Conservation (phyloP, 1,284 basidiomycete species). For the Ceraceosorus guamensis region DNA sequence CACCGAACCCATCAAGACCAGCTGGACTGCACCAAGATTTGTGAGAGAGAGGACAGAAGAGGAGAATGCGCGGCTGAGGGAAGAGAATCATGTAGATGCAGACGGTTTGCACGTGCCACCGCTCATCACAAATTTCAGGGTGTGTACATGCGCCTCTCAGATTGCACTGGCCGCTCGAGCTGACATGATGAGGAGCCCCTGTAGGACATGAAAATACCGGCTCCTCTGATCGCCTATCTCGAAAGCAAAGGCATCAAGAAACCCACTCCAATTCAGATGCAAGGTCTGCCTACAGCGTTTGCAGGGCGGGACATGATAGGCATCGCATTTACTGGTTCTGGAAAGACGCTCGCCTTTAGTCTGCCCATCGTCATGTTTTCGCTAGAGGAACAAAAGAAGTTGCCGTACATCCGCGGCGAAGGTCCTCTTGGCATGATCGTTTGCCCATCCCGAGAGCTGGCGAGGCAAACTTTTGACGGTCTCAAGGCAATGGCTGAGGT, state of each 20-base stretch:
- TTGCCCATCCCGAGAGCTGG: conserved; percentile 54
- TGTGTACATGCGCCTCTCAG: conserved; percentile 48
- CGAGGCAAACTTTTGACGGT: conserved; percentile 84
- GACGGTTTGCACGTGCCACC: conserved; percentile 90
- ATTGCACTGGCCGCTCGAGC: neutral
- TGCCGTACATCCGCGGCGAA: conserved; percentile 84
- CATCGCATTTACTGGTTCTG: conserved; percentile 52
- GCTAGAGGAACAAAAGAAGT: conserved; percentile 71
- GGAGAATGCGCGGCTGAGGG: conserved; percentile 68
- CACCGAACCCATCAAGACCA: conserved; percentile 75
- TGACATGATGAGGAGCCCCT: neutral
- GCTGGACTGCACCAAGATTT: conserved; percentile 81
- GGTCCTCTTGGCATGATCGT: conserved; percentile 91
- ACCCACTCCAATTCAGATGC: conserved; percentile 93
- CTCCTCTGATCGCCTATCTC: conserved; percentile 71
- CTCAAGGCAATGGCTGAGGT: conserved; percentile 75
- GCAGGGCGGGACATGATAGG: conserved; percentile 52
- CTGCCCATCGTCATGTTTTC: conserved; percentile 61
- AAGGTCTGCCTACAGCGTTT: conserved; percentile 83
- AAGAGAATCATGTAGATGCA: conserved; percentile 83
- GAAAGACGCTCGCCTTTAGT: conserved; percentile 52
- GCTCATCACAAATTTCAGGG: conserved; percentile 81
- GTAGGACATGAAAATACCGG: conserved; percentile 92
- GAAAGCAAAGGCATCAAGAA: conserved; percentile 66
- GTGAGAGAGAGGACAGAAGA: conserved; percentile 65